phyloP scores from a whole-genome alignment of 139 green algal species.

The Tetradesmus obliquus region DNA sequence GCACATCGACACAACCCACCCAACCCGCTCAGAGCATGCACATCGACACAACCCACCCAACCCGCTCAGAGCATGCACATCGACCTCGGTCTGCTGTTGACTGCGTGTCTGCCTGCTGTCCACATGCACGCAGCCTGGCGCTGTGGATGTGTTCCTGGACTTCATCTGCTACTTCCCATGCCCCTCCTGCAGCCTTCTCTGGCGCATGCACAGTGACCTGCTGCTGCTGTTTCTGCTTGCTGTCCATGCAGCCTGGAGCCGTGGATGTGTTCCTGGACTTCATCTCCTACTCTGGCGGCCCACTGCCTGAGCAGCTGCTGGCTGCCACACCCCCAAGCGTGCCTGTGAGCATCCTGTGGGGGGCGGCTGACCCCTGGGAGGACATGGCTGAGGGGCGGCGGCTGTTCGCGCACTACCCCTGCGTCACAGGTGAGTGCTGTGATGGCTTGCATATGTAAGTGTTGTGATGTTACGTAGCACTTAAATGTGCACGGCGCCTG shows the following conservation, averaged over 20 bases:
- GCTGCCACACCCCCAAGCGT: conserved; percentile 46
- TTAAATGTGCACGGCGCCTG: background rate
- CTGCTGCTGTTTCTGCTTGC: background rate
- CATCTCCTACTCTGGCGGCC: conserved; percentile 92
- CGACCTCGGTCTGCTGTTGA: too few species aligned
- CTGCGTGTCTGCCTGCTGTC: background rate
- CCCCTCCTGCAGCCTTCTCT: background rate
- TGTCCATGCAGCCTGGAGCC: conserved; percentile 73
- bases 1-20: too few species aligned
- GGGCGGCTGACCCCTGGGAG: conserved; percentile 92
- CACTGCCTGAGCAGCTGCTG: conserved; percentile 93
- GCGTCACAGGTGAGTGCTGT: conserved; percentile 57
- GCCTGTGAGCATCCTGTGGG: conserved; percentile 93
- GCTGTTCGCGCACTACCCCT: conserved; percentile 65
- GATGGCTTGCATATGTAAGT: background rate
- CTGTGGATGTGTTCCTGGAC: background rate
- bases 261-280: conserved; percentile 98
- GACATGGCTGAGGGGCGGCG: conserved; percentile 77
- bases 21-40: background rate
- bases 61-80: background rate
- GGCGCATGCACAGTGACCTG: background rate
- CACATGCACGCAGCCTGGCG: background rate
- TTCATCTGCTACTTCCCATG: background rate
- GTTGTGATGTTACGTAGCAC: background rate
- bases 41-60: too few species aligned